Evolutionary conservation across 2,329 filamentous ascomycete species (phyloP), one percentile per base, ranked within the genome.

Genomic region (Paraphaeosphaeria sporulosa): DNA sequence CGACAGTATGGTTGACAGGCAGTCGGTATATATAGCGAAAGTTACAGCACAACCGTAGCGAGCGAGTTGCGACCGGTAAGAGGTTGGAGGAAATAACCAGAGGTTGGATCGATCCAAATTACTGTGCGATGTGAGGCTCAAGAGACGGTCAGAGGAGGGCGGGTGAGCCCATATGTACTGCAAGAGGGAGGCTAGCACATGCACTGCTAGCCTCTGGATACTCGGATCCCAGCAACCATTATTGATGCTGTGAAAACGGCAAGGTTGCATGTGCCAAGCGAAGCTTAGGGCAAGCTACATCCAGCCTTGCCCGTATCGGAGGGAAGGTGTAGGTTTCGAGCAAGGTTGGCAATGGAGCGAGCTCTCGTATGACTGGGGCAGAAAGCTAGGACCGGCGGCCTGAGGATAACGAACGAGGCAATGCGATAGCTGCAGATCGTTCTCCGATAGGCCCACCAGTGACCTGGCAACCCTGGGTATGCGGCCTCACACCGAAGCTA

Each of bases 1-100:
- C 57, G 62, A 65, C 40, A 59, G 55, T 21, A 48, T 36, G 10
- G 32, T 27, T 48, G 60, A 63, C 42, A 54, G 60, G 59, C 40
- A 65, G 63, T 61, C 62, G 62, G 59, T 55, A 43, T 61, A 61
- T 67, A 66, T 69, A 74, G 67, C 66, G 69, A 71, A 66, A 63
- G 68, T 63, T 51, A 67, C 62, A 74, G 62, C 42, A 70, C 65
- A 76, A 76, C 75, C 74, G 71, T 77, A 77, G 71, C 74, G 75
- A 76, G 70, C 66, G 75, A 77, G 75, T 70, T 76, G 65, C 71
- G 66, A 44, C 62, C 71, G 65, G 58, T 51, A 32, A 61, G 59
- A 59, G 61, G 60, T 55, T 62, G 61, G 66, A 58, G 25, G 59
- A 62, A 30, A 46, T 56, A 61, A 64, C 64, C 65, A 55, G 55